These are phyloP conservation scores for Phytophthora vignae DNA, from an alignment of 352 stramenopile species.

Conservation along the genomic window DNA sequence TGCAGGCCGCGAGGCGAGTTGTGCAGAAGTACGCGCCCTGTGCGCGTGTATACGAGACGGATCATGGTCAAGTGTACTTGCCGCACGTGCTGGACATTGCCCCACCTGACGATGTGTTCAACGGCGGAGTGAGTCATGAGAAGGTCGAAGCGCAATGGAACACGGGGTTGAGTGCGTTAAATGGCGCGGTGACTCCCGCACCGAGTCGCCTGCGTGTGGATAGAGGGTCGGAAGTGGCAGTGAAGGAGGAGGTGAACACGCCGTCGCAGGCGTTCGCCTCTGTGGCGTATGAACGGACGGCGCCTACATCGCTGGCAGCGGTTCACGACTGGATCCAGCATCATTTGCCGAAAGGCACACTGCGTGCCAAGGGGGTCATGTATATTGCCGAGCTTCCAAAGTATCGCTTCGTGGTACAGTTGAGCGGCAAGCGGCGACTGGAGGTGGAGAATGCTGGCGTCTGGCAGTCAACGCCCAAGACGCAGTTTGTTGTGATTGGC, in stretches of 20 bases:
- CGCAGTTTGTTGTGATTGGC: constrained; percentile 79
- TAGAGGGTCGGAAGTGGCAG: background rate
- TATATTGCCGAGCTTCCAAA: constrained; percentile 65
- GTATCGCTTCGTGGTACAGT: constrained; percentile 73
- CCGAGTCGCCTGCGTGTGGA: constrained; percentile 48
- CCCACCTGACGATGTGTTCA: constrained; percentile 59
- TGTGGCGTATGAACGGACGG: constrained; percentile 53
- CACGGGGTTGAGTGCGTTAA: constrained; percentile 45
- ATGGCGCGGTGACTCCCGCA: constrained; percentile 13
- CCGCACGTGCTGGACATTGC: constrained; percentile 79
- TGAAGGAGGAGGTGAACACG: background rate
- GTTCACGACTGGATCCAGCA: constrained; percentile 59
- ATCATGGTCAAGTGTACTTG: constrained; percentile 68
- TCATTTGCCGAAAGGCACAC: constrained; percentile 41
- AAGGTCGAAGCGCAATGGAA: constrained; percentile 70
- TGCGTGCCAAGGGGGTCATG: constrained; percentile 75
- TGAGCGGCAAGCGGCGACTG: constrained; percentile 74
- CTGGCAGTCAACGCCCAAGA: constrained; percentile 70
- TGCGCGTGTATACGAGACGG: constrained; percentile 74
- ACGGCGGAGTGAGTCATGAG: constrained; percentile 69
- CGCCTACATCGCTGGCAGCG: constrained; percentile 52
- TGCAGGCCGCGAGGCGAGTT: constrained; percentile 39
- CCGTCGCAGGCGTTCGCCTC: constrained; percentile 45
- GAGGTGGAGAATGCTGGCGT: constrained; percentile 68
- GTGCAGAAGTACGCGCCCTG: constrained; percentile 54